Base-by-base conservation (phyloP, 371 early-diverging fungal species). In the Vairimorpha necatrix region DNA sequence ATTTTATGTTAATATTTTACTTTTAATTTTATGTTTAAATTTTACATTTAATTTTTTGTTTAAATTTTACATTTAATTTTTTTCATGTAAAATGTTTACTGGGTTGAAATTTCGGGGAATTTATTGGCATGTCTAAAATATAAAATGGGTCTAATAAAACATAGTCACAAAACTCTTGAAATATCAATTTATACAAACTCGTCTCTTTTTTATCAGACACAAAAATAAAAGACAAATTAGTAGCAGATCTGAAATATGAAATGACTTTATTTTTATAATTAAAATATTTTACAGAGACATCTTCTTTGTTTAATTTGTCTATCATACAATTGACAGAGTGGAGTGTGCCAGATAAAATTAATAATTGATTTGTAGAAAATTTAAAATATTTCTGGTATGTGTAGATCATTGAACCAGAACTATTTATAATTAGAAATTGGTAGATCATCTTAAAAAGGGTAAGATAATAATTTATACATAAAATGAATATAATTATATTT, bases 141-240 rank as follows among this genome's bases (percentile, higher is more conserved):
- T 95, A 91, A 83, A 97, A 97, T 32, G 98, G 95, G 81, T 94
- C 95, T 87, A 94, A 94, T 90, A 95, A 91, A 33, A 92, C 95
- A 83, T 89, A 96, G 81, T 96, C 94, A 70, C 92, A 88, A 83
- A 94, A 97, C 6, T 90, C 82, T 68, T 90, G 90, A 74, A 96
- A 94, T 14, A 93, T 87, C 72, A 85, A 88, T 39, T 87, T 86
- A 87, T 93, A 69, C 7, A 53, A 11, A 7, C n/a, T 0, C 22
- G 72, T 30, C n/a, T 20, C 22, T 33, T 47, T 36, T 30, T 61
- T 28, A 30, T 54, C 34, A 36, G 56, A 36, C 16, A 74, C 70
- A 71, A 78, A 74, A 13, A 78, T 50, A 69, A 78, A 78, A 30
- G 62, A 38, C 13, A 36, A 22, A 36, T 50, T 30, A 24, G 79